These are phyloP conservation scores for Saccharum officinarum DNA, from an alignment of 176 grass and related monocot genomes.

Conservation along the genomic window DNA sequence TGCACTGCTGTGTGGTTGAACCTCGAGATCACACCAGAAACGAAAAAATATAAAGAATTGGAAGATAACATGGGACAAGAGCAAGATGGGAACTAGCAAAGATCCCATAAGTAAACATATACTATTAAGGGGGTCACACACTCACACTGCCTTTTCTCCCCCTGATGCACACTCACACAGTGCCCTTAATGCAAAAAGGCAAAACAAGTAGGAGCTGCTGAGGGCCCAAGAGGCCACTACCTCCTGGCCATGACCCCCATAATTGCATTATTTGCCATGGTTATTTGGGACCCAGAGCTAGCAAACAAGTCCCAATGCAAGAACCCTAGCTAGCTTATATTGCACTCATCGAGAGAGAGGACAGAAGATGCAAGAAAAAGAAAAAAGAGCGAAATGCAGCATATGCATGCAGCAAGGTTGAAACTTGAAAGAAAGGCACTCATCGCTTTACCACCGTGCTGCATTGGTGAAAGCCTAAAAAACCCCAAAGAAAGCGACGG, in stretches of 20 bases:
- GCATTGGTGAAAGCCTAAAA: background rate
- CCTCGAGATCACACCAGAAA: background rate
- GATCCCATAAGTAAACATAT: background rate
- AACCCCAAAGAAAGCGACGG: background rate
- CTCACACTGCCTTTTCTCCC: background rate
- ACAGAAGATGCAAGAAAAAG: background rate
- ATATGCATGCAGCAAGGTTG: background rate
- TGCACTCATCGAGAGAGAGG: background rate
- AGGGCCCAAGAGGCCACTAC: constrained; percentile 25
- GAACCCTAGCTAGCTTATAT: constrained; percentile 25
- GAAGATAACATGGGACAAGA: constrained; percentile 19
- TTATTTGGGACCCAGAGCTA: constrained; percentile 15
- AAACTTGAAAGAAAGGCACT: background rate
- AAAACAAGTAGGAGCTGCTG: constrained; percentile 6
- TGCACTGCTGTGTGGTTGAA: background rate
- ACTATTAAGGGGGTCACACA: background rate
- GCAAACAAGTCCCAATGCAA: constrained; percentile 36
- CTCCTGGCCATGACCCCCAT: constrained; percentile 34
- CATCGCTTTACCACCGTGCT: background rate
- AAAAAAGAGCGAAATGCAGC: background rate
- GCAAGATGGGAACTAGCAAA: constrained; percentile 17
- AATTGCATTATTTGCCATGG: constrained; percentile 25
- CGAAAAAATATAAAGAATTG: background rate
- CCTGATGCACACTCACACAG: background rate
- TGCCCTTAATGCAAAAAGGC: constrained; percentile 28